Percentiles rank a stretch among this genome's conserved stretches.
Evolutionary conservation across 495 filamentous ascomycete genomes (phyloP).

Genomic region (Aspergillus olivimuriae): DNA sequence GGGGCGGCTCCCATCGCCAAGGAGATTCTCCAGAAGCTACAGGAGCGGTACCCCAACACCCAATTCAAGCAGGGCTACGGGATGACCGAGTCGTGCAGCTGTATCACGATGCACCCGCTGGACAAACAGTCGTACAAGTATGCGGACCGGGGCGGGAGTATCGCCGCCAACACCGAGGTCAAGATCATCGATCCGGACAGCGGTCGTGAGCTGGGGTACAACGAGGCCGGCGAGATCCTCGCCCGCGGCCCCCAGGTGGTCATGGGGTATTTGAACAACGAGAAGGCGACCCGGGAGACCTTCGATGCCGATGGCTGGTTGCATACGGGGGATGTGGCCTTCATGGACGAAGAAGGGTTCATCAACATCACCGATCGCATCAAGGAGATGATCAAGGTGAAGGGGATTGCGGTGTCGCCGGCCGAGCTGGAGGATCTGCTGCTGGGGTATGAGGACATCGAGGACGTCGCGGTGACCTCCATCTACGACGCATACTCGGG

Average conservation of each 20-base stretch:
- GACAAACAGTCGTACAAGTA: constrained; percentile 49
- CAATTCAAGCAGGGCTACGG: constrained; percentile 67
- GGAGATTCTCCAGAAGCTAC: constrained; percentile 53
- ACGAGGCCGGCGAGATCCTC: constrained; percentile 55
- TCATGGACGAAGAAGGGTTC: constrained; percentile 46
- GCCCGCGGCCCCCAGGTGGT: constrained; percentile 50
- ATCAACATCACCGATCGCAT: constrained; percentile 60
- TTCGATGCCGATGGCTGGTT: constrained; percentile 56
- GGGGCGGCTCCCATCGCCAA: constrained; percentile 61
- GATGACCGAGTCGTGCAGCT: constrained; percentile 61
- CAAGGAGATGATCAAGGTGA: constrained; percentile 75
- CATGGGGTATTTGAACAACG: constrained; percentile 53
- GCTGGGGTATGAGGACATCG: constrained; percentile 49
- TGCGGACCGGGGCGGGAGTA: constrained; percentile 53
- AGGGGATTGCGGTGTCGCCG: constrained; percentile 63
- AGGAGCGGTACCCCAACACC: constrained; percentile 52
- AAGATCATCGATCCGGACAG: constrained; percentile 49
- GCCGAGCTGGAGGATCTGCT: constrained; percentile 63
- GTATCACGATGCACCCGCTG: constrained; percentile 53
- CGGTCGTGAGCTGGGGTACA: constrained; percentile 37
- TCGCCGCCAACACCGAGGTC: constrained; percentile 53
- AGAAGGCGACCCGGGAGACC: constrained; percentile 50
- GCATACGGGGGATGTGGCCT: constrained; percentile 62
- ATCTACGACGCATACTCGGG: constrained; percentile 55
- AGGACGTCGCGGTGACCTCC: constrained; percentile 54